Percentiles rank a stretch among this genome's conserved stretches.
phyloP scores from a whole-genome alignment of 257 asterid species.

The Solanum medicagineum region DNA sequence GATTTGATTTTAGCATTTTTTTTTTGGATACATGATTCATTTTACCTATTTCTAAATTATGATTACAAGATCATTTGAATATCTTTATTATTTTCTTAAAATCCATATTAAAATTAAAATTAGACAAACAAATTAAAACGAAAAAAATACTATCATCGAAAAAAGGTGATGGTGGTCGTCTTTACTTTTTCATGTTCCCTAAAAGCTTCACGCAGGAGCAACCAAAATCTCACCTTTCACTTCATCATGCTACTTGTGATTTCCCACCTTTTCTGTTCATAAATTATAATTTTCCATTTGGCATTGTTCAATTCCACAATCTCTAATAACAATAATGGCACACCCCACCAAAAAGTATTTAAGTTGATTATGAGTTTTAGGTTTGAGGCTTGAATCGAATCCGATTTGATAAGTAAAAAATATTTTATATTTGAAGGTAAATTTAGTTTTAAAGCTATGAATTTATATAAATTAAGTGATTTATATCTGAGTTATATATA shows the following conservation, averaged over 20 bases:
- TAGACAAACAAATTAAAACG: too few relatives aligned
- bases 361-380: not conserved
- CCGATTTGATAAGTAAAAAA: rapidly evolving
- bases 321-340: not conserved
- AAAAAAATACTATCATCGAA: too few relatives aligned
- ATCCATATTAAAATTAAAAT: not conserved
- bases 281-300: not conserved
- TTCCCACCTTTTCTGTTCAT: not conserved
- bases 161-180: too few relatives aligned
- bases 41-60: too few relatives aligned
- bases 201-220: not conserved
- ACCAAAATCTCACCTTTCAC: not conserved
- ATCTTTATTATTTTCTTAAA: rapidly evolving
- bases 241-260: not conserved
- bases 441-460: not conserved
- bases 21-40: too few relatives aligned
- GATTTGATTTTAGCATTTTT: too few relatives aligned
- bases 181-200: not conserved
- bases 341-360: not conserved
- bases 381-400: not conserved
- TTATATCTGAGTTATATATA: rapidly evolving
- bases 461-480: not conserved
- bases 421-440: rapidly evolving
- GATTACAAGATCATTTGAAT: too few relatives aligned
- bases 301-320: not conserved